Conservation (phyloP, 202 grass and related monocot species). For the Panicum hallii region DNA sequence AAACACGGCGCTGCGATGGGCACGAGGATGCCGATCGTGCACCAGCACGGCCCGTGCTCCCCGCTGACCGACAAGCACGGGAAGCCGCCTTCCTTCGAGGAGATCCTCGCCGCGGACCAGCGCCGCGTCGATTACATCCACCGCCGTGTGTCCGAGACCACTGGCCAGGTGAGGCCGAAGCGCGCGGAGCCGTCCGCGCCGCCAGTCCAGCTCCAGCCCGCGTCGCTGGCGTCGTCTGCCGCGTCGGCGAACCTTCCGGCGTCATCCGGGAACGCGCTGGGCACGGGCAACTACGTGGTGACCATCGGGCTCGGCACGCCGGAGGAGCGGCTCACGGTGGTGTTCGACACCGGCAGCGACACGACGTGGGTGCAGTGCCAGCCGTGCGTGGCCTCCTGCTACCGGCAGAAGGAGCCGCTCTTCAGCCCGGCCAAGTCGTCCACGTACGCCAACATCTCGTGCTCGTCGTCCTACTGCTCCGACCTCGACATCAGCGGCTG, state of each 20-base stretch:
- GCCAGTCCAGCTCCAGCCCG: background rate
- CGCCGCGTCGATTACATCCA: constrained; percentile 50
- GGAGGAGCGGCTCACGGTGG: constrained; percentile 23
- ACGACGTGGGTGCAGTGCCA: constrained; percentile 76
- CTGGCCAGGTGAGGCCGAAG: background rate
- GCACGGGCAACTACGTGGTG: constrained; percentile 59
- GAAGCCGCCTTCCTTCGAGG: constrained; percentile 29
- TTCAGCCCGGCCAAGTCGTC: constrained; percentile 64
- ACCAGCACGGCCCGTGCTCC: constrained; percentile 57
- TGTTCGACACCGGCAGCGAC: constrained; percentile 80
- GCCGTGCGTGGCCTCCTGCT: constrained; percentile 60
- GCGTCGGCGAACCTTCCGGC: constrained; percentile 29
- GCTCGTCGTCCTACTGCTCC: constrained; percentile 57
- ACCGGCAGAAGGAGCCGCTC: constrained; percentile 58
- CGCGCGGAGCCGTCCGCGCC: background rate
- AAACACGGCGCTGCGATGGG: background rate
- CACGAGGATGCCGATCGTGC: constrained; percentile 48
- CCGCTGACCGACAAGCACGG: constrained; percentile 27
- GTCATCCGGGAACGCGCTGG: background rate
- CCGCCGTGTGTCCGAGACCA: constrained; percentile 30
- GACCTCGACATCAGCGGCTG: constrained; percentile 45
- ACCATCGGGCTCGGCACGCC: constrained; percentile 63
- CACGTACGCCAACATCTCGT: constrained; percentile 85
- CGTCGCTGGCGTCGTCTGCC: background rate
- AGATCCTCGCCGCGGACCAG: constrained; percentile 57